Base-by-base conservation (phyloP, 768 basidiomycete species). In the Lentinula guzmanii region DNA sequence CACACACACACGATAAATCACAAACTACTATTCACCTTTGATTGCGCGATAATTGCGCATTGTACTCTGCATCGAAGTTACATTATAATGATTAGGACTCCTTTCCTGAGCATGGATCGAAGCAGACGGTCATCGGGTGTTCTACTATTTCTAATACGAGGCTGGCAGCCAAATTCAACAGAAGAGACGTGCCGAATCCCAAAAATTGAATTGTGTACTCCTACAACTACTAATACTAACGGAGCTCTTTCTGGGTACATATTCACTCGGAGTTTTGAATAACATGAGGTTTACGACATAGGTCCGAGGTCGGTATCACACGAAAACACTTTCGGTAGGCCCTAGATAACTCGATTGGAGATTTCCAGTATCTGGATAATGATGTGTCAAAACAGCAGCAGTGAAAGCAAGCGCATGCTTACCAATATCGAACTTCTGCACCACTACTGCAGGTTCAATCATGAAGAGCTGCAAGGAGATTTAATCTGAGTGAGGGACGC, bases 371-470 rank as follows among this genome's bases (percentile, higher is more conserved):
- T 86, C 86, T 85, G 65, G 15, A 59, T 33, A 24, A 18, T 52
- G 56, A 42, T 55, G 56, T 37, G 64, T 52, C 61, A 39, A 60
- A 33, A 35, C 37, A 21, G 35, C 5, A 7, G 42, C n/a, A 13
- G 15, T n/a, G 1, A 60, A 56, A 63, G 9, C 7, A 35, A 41
- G n/a, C 6, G 68, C 72, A 52, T 35, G 65, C 73, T 18, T 62
- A 85, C 84, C 72, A 58, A 87, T 84, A 37, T 87, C 77, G 51
- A 87, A 80, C 67, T 84, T 86, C 68, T 87, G 81, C 28, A 86
- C 72, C 1, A 85, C 80, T 11, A 86, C 82, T 3, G 81, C 80
- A 5, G 84, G 82, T 65, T 86, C 84, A 48, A 86, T 77, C 75
- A 82, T 80, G 68, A 75, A 82, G 21, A 86, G 71, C 80, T 80